phyloP scores from a whole-genome alignment of 2,329 filamentous ascomycete genomes.

The Blastomyces silverae region DNA sequence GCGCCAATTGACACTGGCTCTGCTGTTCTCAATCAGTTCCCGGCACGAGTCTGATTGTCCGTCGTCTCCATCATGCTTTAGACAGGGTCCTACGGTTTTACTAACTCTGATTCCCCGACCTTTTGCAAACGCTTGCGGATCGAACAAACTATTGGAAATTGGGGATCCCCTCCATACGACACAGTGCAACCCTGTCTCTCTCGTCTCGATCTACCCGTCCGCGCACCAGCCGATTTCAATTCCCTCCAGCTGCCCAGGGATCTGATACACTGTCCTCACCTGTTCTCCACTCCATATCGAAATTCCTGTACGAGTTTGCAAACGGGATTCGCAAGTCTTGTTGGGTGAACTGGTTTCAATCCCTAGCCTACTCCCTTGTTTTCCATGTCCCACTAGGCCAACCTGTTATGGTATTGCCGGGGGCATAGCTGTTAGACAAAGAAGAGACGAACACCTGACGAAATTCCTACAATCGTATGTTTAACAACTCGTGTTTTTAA shows the following conservation, averaged over 20 bases:
- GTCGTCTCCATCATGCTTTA: not conserved
- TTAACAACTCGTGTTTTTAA: not conserved
- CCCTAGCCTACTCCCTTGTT: not conserved
- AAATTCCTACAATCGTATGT: not conserved
- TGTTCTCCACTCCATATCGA: slow-evolving; percentile 5
- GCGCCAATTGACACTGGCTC: slow-evolving; percentile 1
- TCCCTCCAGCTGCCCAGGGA: not conserved
- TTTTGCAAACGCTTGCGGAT: not conserved
- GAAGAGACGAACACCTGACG: not conserved
- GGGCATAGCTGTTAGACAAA: not conserved
- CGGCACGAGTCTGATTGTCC: not conserved
- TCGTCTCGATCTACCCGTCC: not conserved
- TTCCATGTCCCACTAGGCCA: not conserved
- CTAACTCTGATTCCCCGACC: not conserved
- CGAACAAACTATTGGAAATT: not conserved
- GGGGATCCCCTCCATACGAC: not conserved
- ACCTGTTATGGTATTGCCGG: slow-evolving; percentile 1
- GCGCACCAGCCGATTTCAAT: not conserved
- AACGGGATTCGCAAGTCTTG: not conserved
- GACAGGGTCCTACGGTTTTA: not conserved
- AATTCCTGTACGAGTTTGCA: slow-evolving; percentile 3
- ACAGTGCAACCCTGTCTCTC: not conserved
- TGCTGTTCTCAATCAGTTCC: not conserved
- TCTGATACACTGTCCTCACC: not conserved
- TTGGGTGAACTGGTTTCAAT: not conserved